Base-by-base conservation (phyloP, 495 filamentous ascomycete species). In the Zalerion maritima region DNA sequence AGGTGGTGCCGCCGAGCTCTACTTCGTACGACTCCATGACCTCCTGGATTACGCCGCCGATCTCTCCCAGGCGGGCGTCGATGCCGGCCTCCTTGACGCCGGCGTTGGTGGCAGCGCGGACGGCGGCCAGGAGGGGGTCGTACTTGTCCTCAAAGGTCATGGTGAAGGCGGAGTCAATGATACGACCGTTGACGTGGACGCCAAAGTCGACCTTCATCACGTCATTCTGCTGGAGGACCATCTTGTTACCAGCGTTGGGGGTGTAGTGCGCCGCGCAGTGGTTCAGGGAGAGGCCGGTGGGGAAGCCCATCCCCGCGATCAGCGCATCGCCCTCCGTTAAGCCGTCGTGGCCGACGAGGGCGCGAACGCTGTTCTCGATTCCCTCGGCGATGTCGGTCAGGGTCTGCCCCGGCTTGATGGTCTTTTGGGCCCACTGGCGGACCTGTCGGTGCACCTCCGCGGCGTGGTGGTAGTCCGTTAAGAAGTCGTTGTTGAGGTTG, bases 131-230 rank as follows among this genome's bases (percentile, higher is more conserved):
- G 10, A 94, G 62, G 36, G 77, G 78, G 45, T 92, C 83, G 47
- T 91, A 92, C 29, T 74, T 71, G 0, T 75, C 80, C 45, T 94
- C 78, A 40, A 84, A 89, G 11, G 82, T 62, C 64, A 94, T 67
- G 8, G 85, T 94, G 50, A 94, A 94, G 4, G 85, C 85, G 51
- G 78, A 85, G 56, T 94, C 85, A 15, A 94, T 80, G 45, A 94
- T 94, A 31, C 78, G 67, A 6, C 85, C 85, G 46, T 85, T 89
- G 43, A 94, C 69, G 39, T 94, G 85, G 6, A 87, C 81, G 21
- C 85, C 85, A 35, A 92, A 83, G 50, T 94, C 85, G 24, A 94
- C 78, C 50, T 85, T 92, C 78, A 94, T 75, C 18, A 94, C 83
- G 54, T 94, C 82, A 26, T 73, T 73, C 30, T 89, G 55, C 44